These are phyloP conservation scores for Gaeumannomyces tritici DNA, from an alignment of 2,329 filamentous ascomycete genomes.

Conservation along the genomic window DNA sequence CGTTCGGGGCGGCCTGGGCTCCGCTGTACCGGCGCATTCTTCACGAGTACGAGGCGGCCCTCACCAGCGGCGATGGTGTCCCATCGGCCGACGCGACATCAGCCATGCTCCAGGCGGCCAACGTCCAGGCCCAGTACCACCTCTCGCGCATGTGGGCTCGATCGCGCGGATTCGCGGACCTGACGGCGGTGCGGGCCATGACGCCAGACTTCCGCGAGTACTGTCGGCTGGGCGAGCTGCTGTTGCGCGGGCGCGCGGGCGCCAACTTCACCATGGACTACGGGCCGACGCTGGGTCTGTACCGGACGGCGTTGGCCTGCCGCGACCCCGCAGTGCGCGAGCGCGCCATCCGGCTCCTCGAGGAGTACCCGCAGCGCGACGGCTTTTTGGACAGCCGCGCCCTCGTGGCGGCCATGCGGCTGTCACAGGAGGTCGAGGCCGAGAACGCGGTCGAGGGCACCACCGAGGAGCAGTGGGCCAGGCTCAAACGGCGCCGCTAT, in stretches of 20 bases:
- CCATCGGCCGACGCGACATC: not conserved
- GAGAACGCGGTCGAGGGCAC: conserved; percentile 20
- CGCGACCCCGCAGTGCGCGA: conserved; percentile 26
- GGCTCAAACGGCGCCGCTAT: not conserved
- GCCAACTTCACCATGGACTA: conserved; percentile 32
- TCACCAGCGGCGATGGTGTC: not conserved
- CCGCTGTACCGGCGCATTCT: not conserved
- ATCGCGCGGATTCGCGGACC: conserved; percentile 26
- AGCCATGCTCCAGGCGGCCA: conserved; percentile 25
- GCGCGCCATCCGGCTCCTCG: conserved; percentile 29
- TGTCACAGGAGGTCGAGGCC: conserved; percentile 25
- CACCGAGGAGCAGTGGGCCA: conserved; percentile 21
- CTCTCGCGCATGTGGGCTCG: conserved; percentile 27
- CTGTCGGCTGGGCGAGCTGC: conserved; percentile 23
- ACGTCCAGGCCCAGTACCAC: conserved; percentile 32
- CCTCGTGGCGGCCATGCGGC: conserved; percentile 26
- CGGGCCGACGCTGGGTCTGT: conserved; percentile 34
- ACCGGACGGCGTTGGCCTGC: conserved; percentile 29
- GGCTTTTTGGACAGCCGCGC: conserved; percentile 31
- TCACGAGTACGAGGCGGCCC: not conserved
- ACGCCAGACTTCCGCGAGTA: conserved; percentile 33
- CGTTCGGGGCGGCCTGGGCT: not conserved
- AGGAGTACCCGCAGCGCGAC: conserved; percentile 30
- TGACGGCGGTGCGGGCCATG: conserved; percentile 23
- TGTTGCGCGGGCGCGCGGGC: conserved; percentile 17